Base-by-base conservation (phyloP, 2,329 filamentous ascomycete species). In the Sclerotinia glacialis region DNA sequence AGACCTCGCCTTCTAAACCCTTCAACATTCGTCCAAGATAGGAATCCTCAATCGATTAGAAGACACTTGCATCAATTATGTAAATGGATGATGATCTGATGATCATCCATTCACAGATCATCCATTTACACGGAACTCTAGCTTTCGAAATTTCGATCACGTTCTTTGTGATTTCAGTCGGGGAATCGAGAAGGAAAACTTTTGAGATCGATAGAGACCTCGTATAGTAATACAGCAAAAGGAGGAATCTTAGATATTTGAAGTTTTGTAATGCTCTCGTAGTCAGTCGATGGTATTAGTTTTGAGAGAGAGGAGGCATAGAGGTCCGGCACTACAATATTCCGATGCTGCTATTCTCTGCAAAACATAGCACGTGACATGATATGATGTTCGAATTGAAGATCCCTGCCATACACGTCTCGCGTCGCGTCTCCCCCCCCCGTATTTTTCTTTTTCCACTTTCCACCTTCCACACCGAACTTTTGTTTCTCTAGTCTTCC, bases 341-440 rank as follows among this genome's bases (percentile, higher is more conserved):
- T 40, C 37, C 37, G 37, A 40, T 40, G 31, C 37, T 4, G 8
- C 37, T 14, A 14, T 37, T 37, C 34, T 37, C 34, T 37, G 9
- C 34, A 37, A 12, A 37, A 37, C 12, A 40, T 40, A 1, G 14
- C 37, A 40, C 37, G 37, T 40, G 37, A 34, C 21, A 53, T 12
- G n/a, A 7, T 18, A 34, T 53, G 28, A 53, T 34, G 49, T 9
- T n/a, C 0, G 26, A 5, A 37, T 12, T 26, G 28, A 34, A 47
- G 28, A 65, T 50, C 52, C 63, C 44, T 58, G 52, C 28, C 23
- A 11, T n/a, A 31, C 61, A 55, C 63, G 52, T 65, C 63, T 59
- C 53, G 50, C 50, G 54, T 58, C 63, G 63, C 63, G 63, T 65
- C 63, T 65, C 52, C 63, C 37, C 63, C 52, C 63, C 37, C 63